phyloP scores from a whole-genome alignment of 2,329 filamentous ascomycete genomes.

The Fusarium sp. region DNA sequence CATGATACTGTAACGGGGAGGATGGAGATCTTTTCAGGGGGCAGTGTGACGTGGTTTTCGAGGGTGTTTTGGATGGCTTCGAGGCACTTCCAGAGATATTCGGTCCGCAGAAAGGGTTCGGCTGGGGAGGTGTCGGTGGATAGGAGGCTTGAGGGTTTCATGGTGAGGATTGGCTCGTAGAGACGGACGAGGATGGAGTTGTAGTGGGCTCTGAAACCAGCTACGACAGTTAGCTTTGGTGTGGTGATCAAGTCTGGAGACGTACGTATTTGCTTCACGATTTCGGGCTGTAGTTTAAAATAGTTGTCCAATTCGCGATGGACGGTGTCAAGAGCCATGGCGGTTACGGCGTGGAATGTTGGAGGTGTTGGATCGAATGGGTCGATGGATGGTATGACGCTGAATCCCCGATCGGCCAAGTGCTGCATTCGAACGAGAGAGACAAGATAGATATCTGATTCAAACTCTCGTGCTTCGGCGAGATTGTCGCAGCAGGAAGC shows the following conservation, averaged over 20 bases:
- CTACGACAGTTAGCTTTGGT: constrained; percentile 23
- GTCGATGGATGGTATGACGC: constrained; percentile 30
- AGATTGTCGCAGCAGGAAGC: constrained; percentile 47
- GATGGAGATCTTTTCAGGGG: constrained; percentile 37
- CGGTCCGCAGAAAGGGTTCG: constrained; percentile 43
- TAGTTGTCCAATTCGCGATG: constrained; percentile 46
- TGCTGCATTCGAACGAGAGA: constrained; percentile 47
- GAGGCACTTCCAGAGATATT: constrained; percentile 50
- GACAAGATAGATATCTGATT: constrained; percentile 46
- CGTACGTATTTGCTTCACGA: constrained; percentile 33
- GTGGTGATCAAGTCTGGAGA: accelerated
- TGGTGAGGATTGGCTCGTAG: constrained; percentile 49
- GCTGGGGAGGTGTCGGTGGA: constrained; percentile 18
- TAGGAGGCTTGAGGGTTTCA: constrained; percentile 30
- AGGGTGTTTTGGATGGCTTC: constrained; percentile 42
- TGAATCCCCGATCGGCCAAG: constrained; percentile 42
- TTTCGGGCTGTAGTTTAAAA: constrained; percentile 30
- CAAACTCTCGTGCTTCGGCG: constrained; percentile 38
- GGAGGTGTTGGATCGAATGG: constrained; percentile 35
- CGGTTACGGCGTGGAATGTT: constrained; percentile 37
- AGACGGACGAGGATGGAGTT: constrained; percentile 45
- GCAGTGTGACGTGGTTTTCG: constrained; percentile 37
- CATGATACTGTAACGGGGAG: constrained; percentile 44
- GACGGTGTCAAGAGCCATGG: constrained; percentile 47
- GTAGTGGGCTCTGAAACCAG: constrained; percentile 47